These are phyloP conservation scores for Cubamyces lactineus DNA, from an alignment of 768 basidiomycete species.

Conservation along the genomic window DNA sequence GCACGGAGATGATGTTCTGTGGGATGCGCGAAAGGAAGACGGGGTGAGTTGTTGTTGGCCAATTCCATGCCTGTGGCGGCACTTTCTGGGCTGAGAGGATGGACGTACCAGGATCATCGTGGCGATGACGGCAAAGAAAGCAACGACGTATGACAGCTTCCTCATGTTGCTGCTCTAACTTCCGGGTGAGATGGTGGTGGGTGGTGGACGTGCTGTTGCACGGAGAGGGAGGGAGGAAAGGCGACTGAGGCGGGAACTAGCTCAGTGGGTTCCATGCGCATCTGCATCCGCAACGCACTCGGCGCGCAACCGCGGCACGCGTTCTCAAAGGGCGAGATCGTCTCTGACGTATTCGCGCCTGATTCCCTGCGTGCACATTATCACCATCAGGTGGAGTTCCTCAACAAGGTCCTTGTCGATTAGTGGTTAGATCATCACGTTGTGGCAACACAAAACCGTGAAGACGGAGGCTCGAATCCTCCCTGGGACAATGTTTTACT, in stretches of 20 bases:
- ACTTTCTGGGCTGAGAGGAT: not conserved
- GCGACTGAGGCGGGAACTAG: not conserved
- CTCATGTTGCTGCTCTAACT: conserved; percentile 48
- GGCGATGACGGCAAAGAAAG: conserved; percentile 58
- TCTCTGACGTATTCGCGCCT: conserved; percentile 3
- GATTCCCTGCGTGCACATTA: no score
- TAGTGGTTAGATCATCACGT: conserved; percentile 22
- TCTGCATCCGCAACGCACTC: conserved; percentile 14
- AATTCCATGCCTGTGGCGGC: no score
- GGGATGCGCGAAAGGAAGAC: no score
- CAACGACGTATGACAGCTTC: conserved; percentile 68
- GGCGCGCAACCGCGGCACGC: conserved; percentile 11
- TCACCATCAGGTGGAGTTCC: no score
- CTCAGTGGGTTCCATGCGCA: not conserved
- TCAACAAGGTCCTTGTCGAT: conserved; percentile 21
- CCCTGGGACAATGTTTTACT: conserved; percentile 17
- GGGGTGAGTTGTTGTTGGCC: not conserved
- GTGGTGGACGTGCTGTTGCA: conserved; percentile 2
- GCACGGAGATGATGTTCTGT: conserved; percentile 61
- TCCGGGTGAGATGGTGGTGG: not conserved
- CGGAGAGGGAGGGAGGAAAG: not conserved
- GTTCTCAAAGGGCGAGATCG: conserved; percentile 7
- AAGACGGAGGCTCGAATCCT: conserved; percentile 22
- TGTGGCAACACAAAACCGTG: conserved; percentile 12
- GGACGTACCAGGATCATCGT: conserved; percentile 55